These are phyloP conservation scores for Diplodia seriata DNA, from an alignment of 2,329 filamentous ascomycete species.

Conservation along the genomic window DNA sequence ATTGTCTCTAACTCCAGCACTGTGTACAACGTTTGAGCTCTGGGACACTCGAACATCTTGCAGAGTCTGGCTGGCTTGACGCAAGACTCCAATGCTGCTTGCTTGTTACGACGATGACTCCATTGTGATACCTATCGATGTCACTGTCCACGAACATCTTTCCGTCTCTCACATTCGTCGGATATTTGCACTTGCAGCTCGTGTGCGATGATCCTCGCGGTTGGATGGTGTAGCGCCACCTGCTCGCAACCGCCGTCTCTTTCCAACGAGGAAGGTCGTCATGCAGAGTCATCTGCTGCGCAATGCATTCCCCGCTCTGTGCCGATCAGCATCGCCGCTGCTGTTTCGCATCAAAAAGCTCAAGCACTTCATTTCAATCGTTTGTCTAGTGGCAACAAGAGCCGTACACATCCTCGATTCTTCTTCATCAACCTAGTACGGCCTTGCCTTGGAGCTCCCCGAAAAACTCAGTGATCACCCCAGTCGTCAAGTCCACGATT, in stretches of 20 bases:
- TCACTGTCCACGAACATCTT: not conserved
- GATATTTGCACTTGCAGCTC: conserved; percentile 7
- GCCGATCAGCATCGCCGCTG: conserved; percentile 5
- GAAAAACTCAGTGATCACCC: conserved; percentile 61
- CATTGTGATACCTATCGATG: not conserved
- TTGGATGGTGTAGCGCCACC: conserved; percentile 21
- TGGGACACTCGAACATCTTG: not conserved
- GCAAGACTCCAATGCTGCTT: not conserved
- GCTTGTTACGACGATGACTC: not conserved
- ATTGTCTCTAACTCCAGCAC: not conserved
- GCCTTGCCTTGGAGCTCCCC: conserved; percentile 3
- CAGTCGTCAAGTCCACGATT: conserved; percentile 60
- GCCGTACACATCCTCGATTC: not conserved
- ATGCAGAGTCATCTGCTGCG: conserved; percentile 28
- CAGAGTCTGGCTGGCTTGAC: not conserved
- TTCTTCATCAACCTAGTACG: too few relatives aligned
- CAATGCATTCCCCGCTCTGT: conserved; percentile 26
- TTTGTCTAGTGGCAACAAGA: not conserved
- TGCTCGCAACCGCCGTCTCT: conserved; percentile 4
- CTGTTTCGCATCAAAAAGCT: not conserved
- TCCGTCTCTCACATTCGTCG: not conserved
- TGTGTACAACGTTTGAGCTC: not conserved
- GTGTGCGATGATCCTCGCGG: conserved; percentile 10
- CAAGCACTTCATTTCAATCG: not conserved
- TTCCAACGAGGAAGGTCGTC: conserved; percentile 22